Evolutionary conservation across 208 protist species (phyloP), one percentile per base, ranked within the genome.

Genomic region (Spongospora subterranea): DNA sequence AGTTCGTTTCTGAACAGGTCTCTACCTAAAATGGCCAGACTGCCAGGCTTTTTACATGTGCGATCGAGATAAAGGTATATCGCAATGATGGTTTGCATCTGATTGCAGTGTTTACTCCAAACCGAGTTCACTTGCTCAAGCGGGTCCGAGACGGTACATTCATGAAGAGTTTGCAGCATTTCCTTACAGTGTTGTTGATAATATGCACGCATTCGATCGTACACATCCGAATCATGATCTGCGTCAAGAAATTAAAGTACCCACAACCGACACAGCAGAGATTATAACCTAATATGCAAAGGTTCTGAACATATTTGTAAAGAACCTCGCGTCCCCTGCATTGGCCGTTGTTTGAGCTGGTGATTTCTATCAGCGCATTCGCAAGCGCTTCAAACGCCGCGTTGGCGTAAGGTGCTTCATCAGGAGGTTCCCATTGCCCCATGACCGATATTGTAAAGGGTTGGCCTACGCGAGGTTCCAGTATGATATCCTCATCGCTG

Each of bases 61-160:
- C 71, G 6, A n/a, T 82, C 71, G 17, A 82, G 71, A 43, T 82
- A 82, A 6, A 82, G 6, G n/a, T 39, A 82, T 20, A 82, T 82
- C 17, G 17, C n/a, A n/a, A 35, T 43, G n/a, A 82, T 43, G 17
- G 71, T 82, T n/a, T 6, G 6, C 71, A 82, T 82, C 71, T 82
- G 71, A 6, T 13, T 6, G n/a, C 71, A 82, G 71, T 82, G 71
- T 43, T 6, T 82, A 6, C 11, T 35, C 71, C 71, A 82, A n/a
- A 82, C 71, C 6, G 13, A 6, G 13, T 82, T 6, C 17, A 82
- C 71, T 13, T 6, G 17, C 71, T 82, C 71, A 43, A 82, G 6
- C 35, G 6, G 71, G 13, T 35, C 71, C 71, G 17, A 17, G n/a
- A 20, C 71, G 71, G 17, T 43, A 6, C 11, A 20, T 13, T 82